Percentiles rank a stretch among this genome's conserved stretches.
Conservation (phyloP, 768 basidiomycete genomes). For the Melanogaster broomeanus region DNA sequence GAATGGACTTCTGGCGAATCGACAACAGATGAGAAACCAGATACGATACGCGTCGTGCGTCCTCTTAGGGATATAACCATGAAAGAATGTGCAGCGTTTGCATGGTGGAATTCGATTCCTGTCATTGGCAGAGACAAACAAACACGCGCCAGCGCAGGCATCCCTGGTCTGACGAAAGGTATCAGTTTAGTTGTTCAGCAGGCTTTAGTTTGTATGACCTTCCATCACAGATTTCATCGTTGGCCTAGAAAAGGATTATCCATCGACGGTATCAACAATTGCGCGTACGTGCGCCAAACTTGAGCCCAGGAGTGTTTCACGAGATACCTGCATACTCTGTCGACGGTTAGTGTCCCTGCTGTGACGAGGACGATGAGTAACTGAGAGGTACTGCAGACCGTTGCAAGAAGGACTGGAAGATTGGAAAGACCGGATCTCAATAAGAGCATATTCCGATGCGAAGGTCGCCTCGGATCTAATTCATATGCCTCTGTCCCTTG, state of each 20-base stretch:
- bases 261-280: constrained; percentile 85
- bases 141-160: constrained; percentile 54
- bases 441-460: constrained; percentile 46
- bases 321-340: constrained; percentile 60
- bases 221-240: constrained; percentile 67
- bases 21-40: constrained; percentile 2
- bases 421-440: constrained; percentile 77
- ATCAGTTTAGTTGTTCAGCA: background rate
- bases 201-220: background rate
- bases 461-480: constrained; percentile 15
- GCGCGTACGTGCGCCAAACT: constrained; percentile 80
- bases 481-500: constrained; percentile 4
- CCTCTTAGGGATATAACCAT: constrained; percentile 73
- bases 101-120: constrained; percentile 66
- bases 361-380: background rate
- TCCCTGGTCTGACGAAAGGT: constrained; percentile 73
- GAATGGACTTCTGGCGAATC: constrained; percentile 52
- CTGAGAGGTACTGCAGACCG: constrained; percentile 43
- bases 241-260: constrained; percentile 79
- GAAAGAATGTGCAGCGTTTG: constrained; percentile 80
- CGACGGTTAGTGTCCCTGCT: constrained; percentile 47
- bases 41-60: constrained; percentile 52
- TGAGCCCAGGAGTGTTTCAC: constrained; percentile 58
- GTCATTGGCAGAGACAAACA: constrained; percentile 52
- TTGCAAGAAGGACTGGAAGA: constrained; percentile 63